Evolutionary conservation across 768 basidiomycete genomes (phyloP).

Genomic region (Gymnopilus dilepis): DNA sequence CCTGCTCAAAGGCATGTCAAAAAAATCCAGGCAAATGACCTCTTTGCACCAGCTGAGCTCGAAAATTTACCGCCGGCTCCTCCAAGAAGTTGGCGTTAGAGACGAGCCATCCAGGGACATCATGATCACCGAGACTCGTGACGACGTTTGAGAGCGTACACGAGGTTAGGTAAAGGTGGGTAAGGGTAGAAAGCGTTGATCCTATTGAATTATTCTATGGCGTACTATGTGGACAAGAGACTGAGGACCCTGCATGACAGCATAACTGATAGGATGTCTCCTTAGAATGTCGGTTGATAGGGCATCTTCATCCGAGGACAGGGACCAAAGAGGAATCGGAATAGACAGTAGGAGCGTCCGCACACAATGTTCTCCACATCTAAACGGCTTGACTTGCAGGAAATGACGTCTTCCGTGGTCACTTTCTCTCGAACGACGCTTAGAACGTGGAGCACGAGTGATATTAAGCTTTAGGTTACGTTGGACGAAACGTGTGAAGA

Average conservation of each 20-base stretch:
- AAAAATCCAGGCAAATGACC: not conserved
- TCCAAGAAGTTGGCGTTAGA: not conserved
- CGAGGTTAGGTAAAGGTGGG: not conserved
- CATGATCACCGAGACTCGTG: not conserved
- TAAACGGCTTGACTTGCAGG: not conserved
- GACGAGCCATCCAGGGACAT: conserved; percentile 12
- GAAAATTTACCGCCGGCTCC: conserved; percentile 8
- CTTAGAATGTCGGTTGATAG: not conserved
- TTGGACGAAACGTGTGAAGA: not conserved
- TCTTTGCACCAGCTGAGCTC: not conserved
- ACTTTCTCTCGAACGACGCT: not conserved
- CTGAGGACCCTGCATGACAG: not conserved
- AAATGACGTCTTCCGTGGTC: not conserved
- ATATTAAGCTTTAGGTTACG: not conserved
- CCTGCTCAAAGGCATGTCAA: not conserved
- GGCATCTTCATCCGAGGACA: not conserved
- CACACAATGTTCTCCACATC: too few relatives aligned
- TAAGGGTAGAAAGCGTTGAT: not conserved
- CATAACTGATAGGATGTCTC: not conserved
- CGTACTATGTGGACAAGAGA: not conserved
- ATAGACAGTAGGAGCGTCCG: too few relatives aligned
- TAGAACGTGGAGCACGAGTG: not conserved
- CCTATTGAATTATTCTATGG: not conserved
- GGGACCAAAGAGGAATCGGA: too few relatives aligned
- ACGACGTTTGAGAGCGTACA: not conserved